Evolutionary conservation across 164 flowering plant species (phyloP).

Genomic region (Aristolochia californica): DNA sequence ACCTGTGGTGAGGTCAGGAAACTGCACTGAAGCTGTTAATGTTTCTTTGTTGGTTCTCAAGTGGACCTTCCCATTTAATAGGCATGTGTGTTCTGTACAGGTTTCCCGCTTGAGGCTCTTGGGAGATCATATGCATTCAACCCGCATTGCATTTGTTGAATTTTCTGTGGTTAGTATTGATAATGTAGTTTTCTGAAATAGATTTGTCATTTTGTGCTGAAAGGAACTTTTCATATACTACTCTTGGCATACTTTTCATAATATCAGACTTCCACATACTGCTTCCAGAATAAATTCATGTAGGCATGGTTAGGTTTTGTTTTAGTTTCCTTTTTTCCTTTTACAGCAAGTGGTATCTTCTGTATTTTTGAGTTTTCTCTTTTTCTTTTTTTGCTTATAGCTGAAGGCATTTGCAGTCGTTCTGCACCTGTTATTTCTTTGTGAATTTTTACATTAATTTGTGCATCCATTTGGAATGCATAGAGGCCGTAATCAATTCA

Average conservation of each 20-base stretch:
- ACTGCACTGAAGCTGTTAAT: not conserved
- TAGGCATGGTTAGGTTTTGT: too few relatives aligned
- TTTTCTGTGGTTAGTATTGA: constrained; percentile 39
- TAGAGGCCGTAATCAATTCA: too few relatives aligned
- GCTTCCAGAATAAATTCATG: not conserved
- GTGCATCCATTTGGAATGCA: too few relatives aligned
- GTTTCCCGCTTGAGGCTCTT: constrained; percentile 70
- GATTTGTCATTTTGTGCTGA: not conserved
- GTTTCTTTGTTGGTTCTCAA: constrained; percentile 2
- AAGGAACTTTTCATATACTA: not conserved
- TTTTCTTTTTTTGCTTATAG: too few relatives aligned
- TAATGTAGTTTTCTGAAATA: not conserved
- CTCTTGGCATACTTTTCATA: too few relatives aligned
- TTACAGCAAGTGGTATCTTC: too few relatives aligned
- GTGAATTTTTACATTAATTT: too few relatives aligned
- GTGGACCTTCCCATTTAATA: constrained; percentile 1
- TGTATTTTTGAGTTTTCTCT: too few relatives aligned
- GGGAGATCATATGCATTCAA: constrained; percentile 73
- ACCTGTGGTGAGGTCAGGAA: constrained; percentile 79
- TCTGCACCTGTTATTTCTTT: too few relatives aligned
- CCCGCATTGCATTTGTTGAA: constrained; percentile 79
- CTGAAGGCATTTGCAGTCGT: too few relatives aligned
- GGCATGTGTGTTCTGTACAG: constrained; percentile 19
- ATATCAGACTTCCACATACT: too few relatives aligned
- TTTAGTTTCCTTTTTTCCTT: too few relatives aligned